These are phyloP conservation scores for Cercospora zeae-maydis DNA, from an alignment of 2,329 filamentous ascomycete species.

Conservation along the genomic window DNA sequence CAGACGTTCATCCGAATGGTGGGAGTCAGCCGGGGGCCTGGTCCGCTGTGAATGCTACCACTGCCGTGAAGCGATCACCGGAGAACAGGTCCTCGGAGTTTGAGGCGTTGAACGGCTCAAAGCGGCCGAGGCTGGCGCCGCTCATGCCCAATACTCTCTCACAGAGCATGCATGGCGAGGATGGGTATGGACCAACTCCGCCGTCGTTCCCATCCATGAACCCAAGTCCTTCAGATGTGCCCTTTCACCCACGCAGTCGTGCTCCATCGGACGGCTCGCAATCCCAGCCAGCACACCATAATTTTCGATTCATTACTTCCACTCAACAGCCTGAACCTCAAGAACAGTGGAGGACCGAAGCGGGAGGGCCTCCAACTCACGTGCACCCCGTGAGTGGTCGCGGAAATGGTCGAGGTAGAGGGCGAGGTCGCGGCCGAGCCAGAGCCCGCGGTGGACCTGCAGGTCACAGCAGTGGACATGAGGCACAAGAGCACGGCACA, in stretches of 20 bases:
- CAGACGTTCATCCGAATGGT: slow-evolving; percentile 16
- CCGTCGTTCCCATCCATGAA: slow-evolving; percentile 15
- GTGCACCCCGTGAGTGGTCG: slow-evolving; percentile 10
- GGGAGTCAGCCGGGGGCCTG: slow-evolving; percentile 37
- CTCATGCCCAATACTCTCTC: slow-evolving; percentile 36
- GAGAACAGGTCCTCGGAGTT: slow-evolving; percentile 33
- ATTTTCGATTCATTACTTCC: slow-evolving; percentile 36
- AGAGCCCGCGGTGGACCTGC: slow-evolving; percentile 41
- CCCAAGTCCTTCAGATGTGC: slow-evolving; percentile 14
- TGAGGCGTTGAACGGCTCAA: slow-evolving; percentile 40
- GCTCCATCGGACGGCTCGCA: slow-evolving; percentile 34
- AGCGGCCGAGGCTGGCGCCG: slow-evolving; percentile 44
- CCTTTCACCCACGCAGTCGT: slow-evolving; percentile 31
- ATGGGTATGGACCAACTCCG: slow-evolving; percentile 21
- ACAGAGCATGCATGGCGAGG: slow-evolving; percentile 33
- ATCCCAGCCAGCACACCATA: slow-evolving; percentile 26
- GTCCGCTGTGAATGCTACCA: slow-evolving; percentile 45
- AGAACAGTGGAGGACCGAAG: slow-evolving; percentile 32
- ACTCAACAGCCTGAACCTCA: slow-evolving; percentile 30
- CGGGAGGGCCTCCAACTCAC: slow-evolving; percentile 15
- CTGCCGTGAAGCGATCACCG: slow-evolving; percentile 42
- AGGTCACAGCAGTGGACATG: slow-evolving; percentile 4
- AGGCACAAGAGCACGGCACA: slow-evolving; percentile 34
- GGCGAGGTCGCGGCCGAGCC: slow-evolving; percentile 40
- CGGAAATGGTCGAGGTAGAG: slow-evolving; percentile 25